Conservation (phyloP, 495 filamentous ascomycete species). For the Podospora conica region DNA sequence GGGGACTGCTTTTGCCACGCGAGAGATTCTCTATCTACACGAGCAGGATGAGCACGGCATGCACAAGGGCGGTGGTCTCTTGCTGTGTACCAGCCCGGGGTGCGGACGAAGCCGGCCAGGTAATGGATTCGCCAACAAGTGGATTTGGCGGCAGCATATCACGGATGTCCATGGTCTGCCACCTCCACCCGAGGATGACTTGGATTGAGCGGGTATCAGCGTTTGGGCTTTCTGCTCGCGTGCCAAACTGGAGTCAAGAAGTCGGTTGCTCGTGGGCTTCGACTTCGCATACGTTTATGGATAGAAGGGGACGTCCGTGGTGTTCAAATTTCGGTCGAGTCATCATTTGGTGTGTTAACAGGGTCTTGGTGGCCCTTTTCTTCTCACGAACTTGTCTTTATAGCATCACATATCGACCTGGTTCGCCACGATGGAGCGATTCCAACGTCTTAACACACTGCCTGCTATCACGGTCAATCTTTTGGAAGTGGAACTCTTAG, state of each 20-base stretch:
- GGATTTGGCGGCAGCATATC: constrained; percentile 4
- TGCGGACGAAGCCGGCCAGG: constrained; percentile 1
- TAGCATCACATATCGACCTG: neutral
- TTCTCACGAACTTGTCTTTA: neutral
- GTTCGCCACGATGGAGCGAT: neutral
- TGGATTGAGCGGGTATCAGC: neutral
- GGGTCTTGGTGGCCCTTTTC: neutral
- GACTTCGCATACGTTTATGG: neutral
- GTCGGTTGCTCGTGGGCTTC: neutral
- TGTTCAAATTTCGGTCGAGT: neutral
- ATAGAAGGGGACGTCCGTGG: neutral
- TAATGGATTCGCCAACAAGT: constrained; percentile 1
- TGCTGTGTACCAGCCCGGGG: constrained; percentile 3
- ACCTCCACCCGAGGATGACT: neutral
- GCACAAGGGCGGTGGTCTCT: constrained; percentile 1
- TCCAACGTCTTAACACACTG: neutral
- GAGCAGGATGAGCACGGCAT: constrained; percentile 1
- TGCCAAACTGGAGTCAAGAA: no score
- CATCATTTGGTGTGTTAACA: neutral
- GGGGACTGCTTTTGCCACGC: neutral
- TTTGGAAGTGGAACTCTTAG: no score
- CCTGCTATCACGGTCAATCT: neutral
- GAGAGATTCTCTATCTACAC: constrained; percentile 5
- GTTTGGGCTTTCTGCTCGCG: no score
- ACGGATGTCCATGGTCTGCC: constrained; percentile 3